Evolutionary conservation across 1,139 yeast species (phyloP), one percentile per base, ranked within the genome.

Genomic region (Sugiyamaella japonica): DNA sequence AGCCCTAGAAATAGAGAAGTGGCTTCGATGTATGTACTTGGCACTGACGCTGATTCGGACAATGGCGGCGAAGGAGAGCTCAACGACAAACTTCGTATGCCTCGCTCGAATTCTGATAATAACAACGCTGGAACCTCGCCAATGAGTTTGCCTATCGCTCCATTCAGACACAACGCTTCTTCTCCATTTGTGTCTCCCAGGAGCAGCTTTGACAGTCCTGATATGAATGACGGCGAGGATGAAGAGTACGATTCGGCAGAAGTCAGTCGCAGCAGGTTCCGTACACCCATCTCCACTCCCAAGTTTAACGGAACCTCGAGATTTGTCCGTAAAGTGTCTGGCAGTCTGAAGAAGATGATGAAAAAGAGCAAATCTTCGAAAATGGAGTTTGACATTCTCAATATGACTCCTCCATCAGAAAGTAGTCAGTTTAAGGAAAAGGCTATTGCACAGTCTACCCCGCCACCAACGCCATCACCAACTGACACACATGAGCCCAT

Each of bases 251-350:
- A 10, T 13, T 13, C 3, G 23, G 44, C 8, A 5, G 44, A 37
- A 13, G 32, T 12, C n/a, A 15, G 16, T 13, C 49, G 29, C 1
- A 13, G n/a, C 10, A 46, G 29, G 28, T 48, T 50, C 10, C 41
- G 41, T 3, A 29, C 8, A 5, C 3, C 48, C 16, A 20, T n/a
- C 7, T 29, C 39, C 2, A 41, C 55, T 15, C 52, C 55, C 20
- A 34, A 43, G 28, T 42, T 43, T 10, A 44, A 51, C 20, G 47
- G 52, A 7, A 50, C 58, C 12, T 50, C 58, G 0, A 38, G 52
- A 42, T 48, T 60, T 44, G 57, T 59, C 36, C 50, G 60, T 13
- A 59, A 59, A 43, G 50, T 60, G 6, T 56, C 61, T 15, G 58
- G 61, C 15, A 60, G 62, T 16, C 48, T 59, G 34, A 56, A 54